Conservation (phyloP, 2,329 filamentous ascomycete genomes). For the Claviceps fusiformis region DNA sequence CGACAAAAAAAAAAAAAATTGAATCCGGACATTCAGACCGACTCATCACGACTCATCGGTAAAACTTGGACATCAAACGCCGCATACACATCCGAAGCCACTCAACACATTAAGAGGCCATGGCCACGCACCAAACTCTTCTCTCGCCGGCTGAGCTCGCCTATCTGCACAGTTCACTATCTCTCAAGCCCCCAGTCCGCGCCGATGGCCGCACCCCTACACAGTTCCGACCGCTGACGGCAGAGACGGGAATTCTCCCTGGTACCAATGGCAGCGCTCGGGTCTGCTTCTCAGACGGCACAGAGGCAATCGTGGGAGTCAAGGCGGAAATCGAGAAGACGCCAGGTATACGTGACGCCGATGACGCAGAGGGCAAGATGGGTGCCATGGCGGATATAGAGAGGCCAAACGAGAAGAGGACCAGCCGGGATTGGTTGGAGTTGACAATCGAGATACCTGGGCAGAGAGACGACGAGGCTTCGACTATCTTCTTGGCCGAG, state of each 20-base stretch:
- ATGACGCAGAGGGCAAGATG: slow-evolving; percentile 10
- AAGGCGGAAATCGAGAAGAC: slow-evolving; percentile 89
- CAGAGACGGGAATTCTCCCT: slow-evolving; percentile 82
- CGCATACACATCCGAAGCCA: not conserved
- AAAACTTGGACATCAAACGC: not conserved
- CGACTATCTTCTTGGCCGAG: slow-evolving; percentile 73
- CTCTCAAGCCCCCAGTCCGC: slow-evolving; percentile 69
- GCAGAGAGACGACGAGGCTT: slow-evolving; percentile 76
- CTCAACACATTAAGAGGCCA: slow-evolving; percentile 15
- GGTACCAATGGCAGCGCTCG: slow-evolving; percentile 84
- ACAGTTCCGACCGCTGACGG: slow-evolving; percentile 81
- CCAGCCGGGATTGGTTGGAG: slow-evolving; percentile 65
- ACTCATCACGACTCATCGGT: not conserved
- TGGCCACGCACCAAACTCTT: slow-evolving; percentile 57
- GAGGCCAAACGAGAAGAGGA: slow-evolving; percentile 28
- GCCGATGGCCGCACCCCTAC: slow-evolving; percentile 71
- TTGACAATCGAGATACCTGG: slow-evolving; percentile 86
- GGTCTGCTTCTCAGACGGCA: slow-evolving; percentile 88
- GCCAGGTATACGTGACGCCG: slow-evolving; percentile 14
- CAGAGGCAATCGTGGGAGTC: slow-evolving; percentile 87
- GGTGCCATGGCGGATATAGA: slow-evolving; percentile 20
- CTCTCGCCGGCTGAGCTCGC: slow-evolving; percentile 93
- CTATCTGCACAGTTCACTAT: slow-evolving; percentile 81
- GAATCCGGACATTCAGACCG: not conserved
- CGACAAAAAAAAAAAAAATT: not conserved